Conservation (phyloP, 1,284 basidiomycete species). For the Cryptococcus hybrid region DNA sequence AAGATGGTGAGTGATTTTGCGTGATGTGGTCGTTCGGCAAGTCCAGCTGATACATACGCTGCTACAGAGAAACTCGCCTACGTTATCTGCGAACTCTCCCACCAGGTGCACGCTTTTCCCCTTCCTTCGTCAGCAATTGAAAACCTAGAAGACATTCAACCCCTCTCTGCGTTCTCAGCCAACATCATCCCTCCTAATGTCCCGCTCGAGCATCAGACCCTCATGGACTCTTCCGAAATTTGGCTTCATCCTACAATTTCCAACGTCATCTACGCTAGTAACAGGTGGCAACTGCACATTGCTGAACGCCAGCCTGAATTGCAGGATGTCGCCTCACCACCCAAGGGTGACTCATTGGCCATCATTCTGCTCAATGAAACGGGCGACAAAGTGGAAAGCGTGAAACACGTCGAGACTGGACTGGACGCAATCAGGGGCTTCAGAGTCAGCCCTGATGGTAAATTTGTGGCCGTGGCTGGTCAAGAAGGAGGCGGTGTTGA, state of each 20-base stretch:
- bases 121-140: conserved; percentile 27
- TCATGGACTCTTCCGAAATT: conserved; percentile 44
- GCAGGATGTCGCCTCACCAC: conserved; percentile 14
- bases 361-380: conserved; percentile 28
- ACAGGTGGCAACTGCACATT: conserved; percentile 40
- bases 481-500: conserved; percentile 40
- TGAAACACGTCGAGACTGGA: conserved; percentile 36
- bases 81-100: conserved; percentile 43
- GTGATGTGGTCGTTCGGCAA: no score
- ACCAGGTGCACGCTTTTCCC: conserved; percentile 36
- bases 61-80: conserved; percentile 39
- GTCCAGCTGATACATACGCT: background rate
- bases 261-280: conserved; percentile 40
- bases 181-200: conserved; percentile 33
- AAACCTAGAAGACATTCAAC: conserved; percentile 10
- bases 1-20: conserved; percentile 30
- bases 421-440: conserved; percentile 41
- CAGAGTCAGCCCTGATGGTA: conserved; percentile 39
- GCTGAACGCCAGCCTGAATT: conserved; percentile 22
- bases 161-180: no score
- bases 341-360: conserved; percentile 43
- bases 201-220: conserved; percentile 21
- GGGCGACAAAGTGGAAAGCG: conserved; percentile 24
- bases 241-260: conserved; percentile 25
- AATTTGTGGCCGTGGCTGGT: conserved; percentile 42